Conservation (phyloP, 139 green algal genomes). For the Chlorella sp. region DNA sequence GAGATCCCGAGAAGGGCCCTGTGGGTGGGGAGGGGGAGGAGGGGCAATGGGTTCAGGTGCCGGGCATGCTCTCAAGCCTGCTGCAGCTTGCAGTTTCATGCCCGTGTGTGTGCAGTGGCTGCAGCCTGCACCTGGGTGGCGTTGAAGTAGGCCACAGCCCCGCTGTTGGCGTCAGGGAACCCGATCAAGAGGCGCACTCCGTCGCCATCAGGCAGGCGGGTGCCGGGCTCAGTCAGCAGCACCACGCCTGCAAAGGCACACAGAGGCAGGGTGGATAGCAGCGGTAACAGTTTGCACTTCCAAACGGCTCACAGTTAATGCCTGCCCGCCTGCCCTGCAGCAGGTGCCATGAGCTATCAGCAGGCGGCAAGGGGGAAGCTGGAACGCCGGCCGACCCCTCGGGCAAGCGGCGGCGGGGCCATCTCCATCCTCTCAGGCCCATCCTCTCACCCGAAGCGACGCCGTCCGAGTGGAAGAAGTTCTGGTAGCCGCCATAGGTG, state of each 20-base stretch:
- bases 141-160: neutral
- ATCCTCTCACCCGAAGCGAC: neutral
- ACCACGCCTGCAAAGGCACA: neutral
- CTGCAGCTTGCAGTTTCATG: too few relatives aligned
- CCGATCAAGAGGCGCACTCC: neutral
- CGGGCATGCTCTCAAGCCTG: too few relatives aligned
- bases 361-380: neutral
- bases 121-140: neutral
- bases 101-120: too few relatives aligned
- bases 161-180: neutral
- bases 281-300: too few relatives aligned
- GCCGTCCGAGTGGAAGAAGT: neutral
- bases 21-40: too few relatives aligned
- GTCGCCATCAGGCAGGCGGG: neutral
- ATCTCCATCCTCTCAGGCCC: neutral
- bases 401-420: neutral
- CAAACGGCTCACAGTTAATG: too few relatives aligned
- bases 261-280: too few relatives aligned
- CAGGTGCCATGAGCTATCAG: too few relatives aligned
- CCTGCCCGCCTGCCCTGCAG: too few relatives aligned
- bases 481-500: neutral
- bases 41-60: too few relatives aligned
- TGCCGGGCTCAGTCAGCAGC: neutral
- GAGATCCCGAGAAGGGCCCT: neutral
- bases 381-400: neutral